Evolutionary conservation across 768 basidiomycete species (phyloP).

Genomic region (Mycena olivaceomarginata): DNA sequence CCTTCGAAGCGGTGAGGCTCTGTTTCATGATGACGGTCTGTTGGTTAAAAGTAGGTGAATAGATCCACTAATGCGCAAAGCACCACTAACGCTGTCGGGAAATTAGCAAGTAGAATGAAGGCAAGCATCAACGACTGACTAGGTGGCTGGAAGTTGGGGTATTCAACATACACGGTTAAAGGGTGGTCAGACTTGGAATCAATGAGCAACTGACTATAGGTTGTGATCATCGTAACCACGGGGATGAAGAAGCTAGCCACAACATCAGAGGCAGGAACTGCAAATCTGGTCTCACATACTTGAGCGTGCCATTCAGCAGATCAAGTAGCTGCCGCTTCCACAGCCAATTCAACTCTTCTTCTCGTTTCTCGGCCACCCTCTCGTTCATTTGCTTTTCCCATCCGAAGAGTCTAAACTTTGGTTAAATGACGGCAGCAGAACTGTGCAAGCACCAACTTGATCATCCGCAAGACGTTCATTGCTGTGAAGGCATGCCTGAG

Average conservation of each 20-base stretch:
- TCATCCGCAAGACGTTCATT: slow-evolving; percentile 78
- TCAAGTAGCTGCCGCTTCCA: slow-evolving; percentile 69
- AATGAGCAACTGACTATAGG: slow-evolving; percentile 63
- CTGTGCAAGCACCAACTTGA: slow-evolving; percentile 62
- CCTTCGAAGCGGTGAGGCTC: slow-evolving; percentile 62
- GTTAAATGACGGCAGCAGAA: background rate
- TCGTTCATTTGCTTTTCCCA: slow-evolving; percentile 78
- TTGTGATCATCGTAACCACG: slow-evolving; percentile 78
- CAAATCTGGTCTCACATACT: slow-evolving; percentile 55
- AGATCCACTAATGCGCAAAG: background rate
- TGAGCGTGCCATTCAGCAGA: slow-evolving; percentile 65
- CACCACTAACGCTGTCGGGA: slow-evolving; percentile 24
- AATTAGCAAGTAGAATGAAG: background rate
- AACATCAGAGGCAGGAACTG: slow-evolving; percentile 4
- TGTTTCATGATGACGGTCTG: slow-evolving; percentile 64
- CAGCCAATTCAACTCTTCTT: slow-evolving; percentile 74
- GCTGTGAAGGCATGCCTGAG: slow-evolving; percentile 59
- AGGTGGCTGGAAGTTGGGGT: slow-evolving; percentile 24
- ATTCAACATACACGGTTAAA: background rate
- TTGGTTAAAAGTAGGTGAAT: slow-evolving; percentile 3
- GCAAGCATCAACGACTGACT: slow-evolving; percentile 23
- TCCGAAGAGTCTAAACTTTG: slow-evolving; percentile 68
- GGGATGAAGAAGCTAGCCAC: slow-evolving; percentile 74
- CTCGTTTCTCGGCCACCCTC: slow-evolving; percentile 74
- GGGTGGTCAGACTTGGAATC: background rate